Evolutionary conservation across 1,139 yeast genomes (phyloP).

Genomic region (Fermentozyma sake): DNA sequence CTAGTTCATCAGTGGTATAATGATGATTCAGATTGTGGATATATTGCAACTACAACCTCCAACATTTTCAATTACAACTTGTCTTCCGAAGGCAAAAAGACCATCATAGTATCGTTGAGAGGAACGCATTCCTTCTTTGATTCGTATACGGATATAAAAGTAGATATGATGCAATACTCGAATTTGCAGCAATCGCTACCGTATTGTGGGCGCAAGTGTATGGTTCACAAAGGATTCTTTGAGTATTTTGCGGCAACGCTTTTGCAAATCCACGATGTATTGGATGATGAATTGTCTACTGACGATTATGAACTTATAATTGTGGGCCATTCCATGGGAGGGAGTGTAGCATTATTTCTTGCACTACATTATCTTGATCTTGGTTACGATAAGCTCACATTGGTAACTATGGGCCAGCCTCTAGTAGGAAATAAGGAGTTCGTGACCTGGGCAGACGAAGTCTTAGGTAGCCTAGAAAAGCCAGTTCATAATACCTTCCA

Average conservation of each 20-base stretch:
- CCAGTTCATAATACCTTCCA: constrained; percentile 18
- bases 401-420: constrained; percentile 52
- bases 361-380: constrained; percentile 35
- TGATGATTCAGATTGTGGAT: constrained; percentile 38
- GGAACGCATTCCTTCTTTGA: constrained; percentile 49
- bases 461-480: constrained; percentile 24
- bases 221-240: constrained; percentile 46
- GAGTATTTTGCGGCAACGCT: constrained; percentile 30
- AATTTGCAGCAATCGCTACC: constrained; percentile 23
- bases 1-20: constrained; percentile 45
- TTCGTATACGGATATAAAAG: constrained; percentile 40
- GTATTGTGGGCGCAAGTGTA: constrained; percentile 35
- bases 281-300: constrained; percentile 21
- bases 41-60: constrained; percentile 31
- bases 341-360: constrained; percentile 40
- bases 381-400: constrained; percentile 27
- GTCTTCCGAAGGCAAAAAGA: constrained; percentile 16
- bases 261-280: constrained; percentile 18
- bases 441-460: constrained; percentile 33
- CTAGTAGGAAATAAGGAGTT: constrained; percentile 42
- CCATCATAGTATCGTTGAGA: constrained; percentile 38
- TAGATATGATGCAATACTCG: constrained; percentile 32
- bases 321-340: constrained; percentile 53
- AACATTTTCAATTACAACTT: constrained; percentile 22
- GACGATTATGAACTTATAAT: constrained; percentile 33